phyloP scores from a whole-genome alignment of 768 basidiomycete species.

The Xerocomus brunneocitrinus region DNA sequence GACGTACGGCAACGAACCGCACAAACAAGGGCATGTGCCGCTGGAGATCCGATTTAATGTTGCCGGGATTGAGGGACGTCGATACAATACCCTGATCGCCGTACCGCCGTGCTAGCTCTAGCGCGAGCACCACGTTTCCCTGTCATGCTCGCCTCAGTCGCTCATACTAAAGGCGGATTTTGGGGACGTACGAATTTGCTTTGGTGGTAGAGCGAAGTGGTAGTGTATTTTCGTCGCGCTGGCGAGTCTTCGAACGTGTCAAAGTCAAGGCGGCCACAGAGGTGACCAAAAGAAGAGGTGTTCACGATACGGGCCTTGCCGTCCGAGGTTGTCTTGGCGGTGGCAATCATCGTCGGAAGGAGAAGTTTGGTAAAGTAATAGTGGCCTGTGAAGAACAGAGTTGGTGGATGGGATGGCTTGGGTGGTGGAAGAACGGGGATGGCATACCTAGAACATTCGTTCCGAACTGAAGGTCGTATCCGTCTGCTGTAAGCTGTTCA shows the following conservation, averaged over 20 bases:
- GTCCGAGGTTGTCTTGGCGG: conserved; percentile 35
- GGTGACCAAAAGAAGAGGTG: conserved; percentile 39
- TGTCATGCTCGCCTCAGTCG: conserved; percentile 11
- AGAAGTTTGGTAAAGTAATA: conserved; percentile 55
- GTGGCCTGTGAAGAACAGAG: conserved; percentile 40
- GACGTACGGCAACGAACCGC: conserved; percentile 10
- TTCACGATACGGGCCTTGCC: conserved; percentile 46
- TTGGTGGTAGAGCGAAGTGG: conserved; percentile 28
- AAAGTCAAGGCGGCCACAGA: conserved; percentile 35
- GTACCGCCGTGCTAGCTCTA: conserved; percentile 45
- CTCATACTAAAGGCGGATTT: neutral
- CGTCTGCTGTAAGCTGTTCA: conserved; percentile 40
- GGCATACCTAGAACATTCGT: conserved; percentile 42
- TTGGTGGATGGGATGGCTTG: neutral
- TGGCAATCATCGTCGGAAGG: conserved; percentile 42
- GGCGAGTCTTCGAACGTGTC: conserved; percentile 38
- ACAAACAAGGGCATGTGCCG: conserved; percentile 18
- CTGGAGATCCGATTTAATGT: conserved; percentile 30
- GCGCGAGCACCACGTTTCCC: conserved; percentile 42
- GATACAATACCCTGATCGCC: conserved; percentile 45
- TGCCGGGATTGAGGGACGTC: conserved; percentile 44
- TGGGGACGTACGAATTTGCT: conserved; percentile 42
- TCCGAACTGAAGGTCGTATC: conserved; percentile 32
- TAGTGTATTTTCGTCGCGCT: conserved; percentile 17
- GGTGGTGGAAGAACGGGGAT: neutral